Evolutionary conservation across 2,329 filamentous ascomycete species (phyloP), one percentile per base, ranked within the genome.

Genomic region (Scortechinia acanthostroma): DNA sequence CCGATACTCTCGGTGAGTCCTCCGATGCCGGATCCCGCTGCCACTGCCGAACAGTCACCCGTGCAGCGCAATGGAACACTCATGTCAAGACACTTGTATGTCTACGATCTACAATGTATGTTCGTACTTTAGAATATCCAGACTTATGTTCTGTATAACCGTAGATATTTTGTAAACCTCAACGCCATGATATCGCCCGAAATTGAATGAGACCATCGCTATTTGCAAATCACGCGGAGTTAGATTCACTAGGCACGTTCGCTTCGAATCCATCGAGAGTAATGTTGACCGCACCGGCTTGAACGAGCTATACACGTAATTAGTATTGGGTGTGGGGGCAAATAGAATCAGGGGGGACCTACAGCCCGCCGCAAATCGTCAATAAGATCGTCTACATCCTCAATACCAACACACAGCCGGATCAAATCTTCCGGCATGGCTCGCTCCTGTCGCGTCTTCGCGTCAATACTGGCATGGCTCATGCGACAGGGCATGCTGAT

Each of bases 361-460:
- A 94, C 89, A 54, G 93, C 93, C 54, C 90, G 82, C 50, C 83
- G 86, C 48, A 98, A 69, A 65, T 98, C 93, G 58, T 97, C 91
- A 58, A 97, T 88, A 56, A 98, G 62, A 69, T 98, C 93, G 54
- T 89, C 80, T 3, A 76, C 79, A 63, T 98, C 93, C 63, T 98
- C 93, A 57, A 98, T 98, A 42, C 93, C 93, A 40, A 98, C 90
- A 59, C 93, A 98, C 46, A 98, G 67, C 46, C 93, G 78, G 56
- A 98, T 97, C 49, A 98, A 86, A 62, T 98, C 93, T 66, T 98
- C 93, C 10, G 93, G 93, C 82, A 98, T 86, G 52, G 91, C 84
- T 51, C 91, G 78, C 68, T 95, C 90, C 55, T 80, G 74, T 53
- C 93, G 76, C 44, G 91, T 97, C 71, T 95, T 95, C 48, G 90